Base-by-base conservation (phyloP, 345 rosid genomes). In the Viola odorata region DNA sequence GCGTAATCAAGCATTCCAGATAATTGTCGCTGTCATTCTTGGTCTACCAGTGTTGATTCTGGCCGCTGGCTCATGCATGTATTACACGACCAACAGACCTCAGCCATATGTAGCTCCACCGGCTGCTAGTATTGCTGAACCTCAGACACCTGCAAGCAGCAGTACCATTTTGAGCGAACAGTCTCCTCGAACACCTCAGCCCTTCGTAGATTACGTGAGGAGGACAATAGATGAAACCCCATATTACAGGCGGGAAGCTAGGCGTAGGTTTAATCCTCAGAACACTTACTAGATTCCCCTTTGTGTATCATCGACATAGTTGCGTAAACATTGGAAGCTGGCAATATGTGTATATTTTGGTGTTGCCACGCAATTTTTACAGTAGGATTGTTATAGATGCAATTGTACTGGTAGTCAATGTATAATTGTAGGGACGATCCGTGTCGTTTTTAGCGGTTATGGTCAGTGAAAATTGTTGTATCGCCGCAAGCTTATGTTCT, bases 171-270 rank as follows among this genome's bases (percentile, higher is more conserved):
- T 66, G 48, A 70, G 57, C 5, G 95, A 91, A 15, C 78, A 78
- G 62, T 82, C 96, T 41, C 98, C 96, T 0, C 76, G 79, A 71
- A 91, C 96, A 32, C 98, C 98, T 3, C 89, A 83, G 70, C 95
- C 96, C 1, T 92, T 85, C 45, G 71, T 92, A 57, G 96, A 89
- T 37, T 89, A 89, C 48, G 87, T 89, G 63, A 80, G 89, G 70
- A 84, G 84, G 66, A 92, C 96, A 4, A 82, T 92, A 10, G 96
- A 89, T 44, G 91, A 89, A 81, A 92, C 96, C 54, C 98, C 98
- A 11, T 73, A 78, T 50, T 92, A 89, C 63, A 77, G 71, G 74
- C 82, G 85, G 69, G 89, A 85, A 42, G 84, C 79, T 53, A 78
- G 92, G 70, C 84, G 90, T 69, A 86, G 96, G 84, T 58, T 77